Base-by-base conservation (phyloP, 805 yeast species). In the Wickerhamomyces tratensis region DNA sequence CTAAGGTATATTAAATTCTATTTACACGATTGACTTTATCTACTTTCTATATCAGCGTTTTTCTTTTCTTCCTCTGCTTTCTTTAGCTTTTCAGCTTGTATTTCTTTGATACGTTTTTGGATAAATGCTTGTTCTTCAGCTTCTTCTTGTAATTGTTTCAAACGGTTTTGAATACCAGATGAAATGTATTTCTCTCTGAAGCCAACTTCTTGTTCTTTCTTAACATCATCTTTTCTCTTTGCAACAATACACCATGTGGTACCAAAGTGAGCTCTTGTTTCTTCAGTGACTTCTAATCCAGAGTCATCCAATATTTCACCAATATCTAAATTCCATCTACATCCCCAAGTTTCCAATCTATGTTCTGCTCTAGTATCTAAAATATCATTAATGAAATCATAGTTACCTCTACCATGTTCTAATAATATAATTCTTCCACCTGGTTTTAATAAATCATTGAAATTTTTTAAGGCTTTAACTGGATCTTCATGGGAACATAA, bases 401-500 rank as follows among this genome's bases (percentile, higher is more conserved):
- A 87, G 0, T 77, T 69, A 42, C 96, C 86, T 52, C 96, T 71
- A 3, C 98, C 98, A 57, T 93, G 98, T 59, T 93, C 98, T 43
- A 93, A 67, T 27, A 93, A 68, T 2, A 91, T 76, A 25, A 93
- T 78, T 62, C 93, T 74, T 34, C 98, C 98, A 13, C 87, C 91
- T 0, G 97, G 96, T 53, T 82, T 84, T 49, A 93, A 71, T 35
- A 93, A 63, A 27, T 65, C 53, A 13, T 72, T 68, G 79, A 93
- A 86, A 54, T 85, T 86, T 47, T 78, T 64, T 53, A 93, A 66
- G 0, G 96, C 94, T 45, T 65, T 67, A 1, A 85, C 87, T 0
- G 98, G 98, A 57, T 93, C 95, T 51, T 89, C 82, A 56, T 93
- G 97, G 0, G 98, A 89, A 63, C 98, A 93, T 38, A 93, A 67